Evolutionary conservation across 2,329 filamentous ascomycete genomes (phyloP).

Genomic region (Exophiala sideris): DNA sequence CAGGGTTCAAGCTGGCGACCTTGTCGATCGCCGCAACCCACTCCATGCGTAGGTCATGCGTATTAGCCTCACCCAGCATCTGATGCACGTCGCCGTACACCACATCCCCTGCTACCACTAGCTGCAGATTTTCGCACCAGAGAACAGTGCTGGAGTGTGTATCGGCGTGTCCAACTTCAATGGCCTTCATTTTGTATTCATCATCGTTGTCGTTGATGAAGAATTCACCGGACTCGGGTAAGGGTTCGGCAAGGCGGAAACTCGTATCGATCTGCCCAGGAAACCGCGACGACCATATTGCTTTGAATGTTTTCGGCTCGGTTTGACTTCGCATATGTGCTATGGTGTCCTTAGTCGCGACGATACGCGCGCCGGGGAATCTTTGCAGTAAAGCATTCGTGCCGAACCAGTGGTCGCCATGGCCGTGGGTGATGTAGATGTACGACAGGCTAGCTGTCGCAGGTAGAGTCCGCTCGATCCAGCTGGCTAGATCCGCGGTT

Average conservation of each 20-base stretch:
- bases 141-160: constrained; percentile 36
- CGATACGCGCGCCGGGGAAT: constrained; percentile 29
- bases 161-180: constrained; percentile 32
- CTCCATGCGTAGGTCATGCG: constrained; percentile 30
- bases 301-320: not conserved
- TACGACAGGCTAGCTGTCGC: constrained; percentile 31
- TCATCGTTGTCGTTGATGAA: constrained; percentile 1
- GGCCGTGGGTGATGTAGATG: constrained; percentile 43
- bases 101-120: constrained; percentile 40
- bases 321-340: constrained; percentile 24
- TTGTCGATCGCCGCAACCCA: constrained; percentile 36
- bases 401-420: constrained; percentile 43
- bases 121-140: constrained; percentile 34
- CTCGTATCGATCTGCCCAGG: constrained; percentile 3
- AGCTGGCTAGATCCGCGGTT: constrained; percentile 33
- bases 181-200: constrained; percentile 18
- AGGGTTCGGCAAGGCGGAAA: constrained; percentile 5
- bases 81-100: constrained; percentile 40
- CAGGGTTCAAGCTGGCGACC: constrained; percentile 33
- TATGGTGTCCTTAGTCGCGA: constrained; percentile 25
- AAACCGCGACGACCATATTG: constrained; percentile 4
- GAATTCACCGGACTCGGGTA: constrained; percentile 3
- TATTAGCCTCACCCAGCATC: constrained; percentile 37
- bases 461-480: constrained; percentile 36
- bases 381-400: constrained; percentile 29